These are phyloP conservation scores for Grosmannia serpens DNA, from an alignment of 2,329 filamentous ascomycete genomes.

Conservation along the genomic window DNA sequence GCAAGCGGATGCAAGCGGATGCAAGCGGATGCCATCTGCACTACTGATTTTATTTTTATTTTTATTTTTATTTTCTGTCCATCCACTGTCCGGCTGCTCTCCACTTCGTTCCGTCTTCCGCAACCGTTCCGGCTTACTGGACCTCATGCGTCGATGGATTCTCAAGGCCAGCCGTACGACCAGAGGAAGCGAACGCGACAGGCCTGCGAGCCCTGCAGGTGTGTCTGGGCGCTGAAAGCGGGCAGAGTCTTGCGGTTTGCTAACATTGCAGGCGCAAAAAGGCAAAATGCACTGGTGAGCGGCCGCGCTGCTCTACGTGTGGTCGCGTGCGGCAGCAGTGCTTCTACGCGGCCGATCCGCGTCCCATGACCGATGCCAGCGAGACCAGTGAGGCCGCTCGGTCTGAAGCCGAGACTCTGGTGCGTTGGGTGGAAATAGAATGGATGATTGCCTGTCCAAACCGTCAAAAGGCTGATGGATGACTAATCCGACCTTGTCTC, in stretches of 20 bases:
- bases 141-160: not conserved
- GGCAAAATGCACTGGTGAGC: conserved; percentile 1
- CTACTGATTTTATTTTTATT: not conserved
- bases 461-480: no score
- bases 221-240: not conserved
- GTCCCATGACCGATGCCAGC: not conserved
- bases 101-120: not conserved
- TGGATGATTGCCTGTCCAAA: no score
- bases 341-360: not conserved
- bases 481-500: not conserved
- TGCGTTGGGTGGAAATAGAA: not conserved
- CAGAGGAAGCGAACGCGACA: not conserved
- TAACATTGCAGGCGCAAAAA: conserved; percentile 1
- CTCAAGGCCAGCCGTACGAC: not conserved
- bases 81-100: not conserved
- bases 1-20: no score
- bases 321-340: not conserved
- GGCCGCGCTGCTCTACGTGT: not conserved
- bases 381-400: not conserved
- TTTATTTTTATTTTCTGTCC: not conserved
- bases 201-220: not conserved
- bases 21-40: no score
- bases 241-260: not conserved
- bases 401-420: not conserved
- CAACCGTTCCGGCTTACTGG: not conserved